These are phyloP conservation scores for Syzygium aqueum DNA, from an alignment of 345 rosid genomes.

Conservation along the genomic window DNA sequence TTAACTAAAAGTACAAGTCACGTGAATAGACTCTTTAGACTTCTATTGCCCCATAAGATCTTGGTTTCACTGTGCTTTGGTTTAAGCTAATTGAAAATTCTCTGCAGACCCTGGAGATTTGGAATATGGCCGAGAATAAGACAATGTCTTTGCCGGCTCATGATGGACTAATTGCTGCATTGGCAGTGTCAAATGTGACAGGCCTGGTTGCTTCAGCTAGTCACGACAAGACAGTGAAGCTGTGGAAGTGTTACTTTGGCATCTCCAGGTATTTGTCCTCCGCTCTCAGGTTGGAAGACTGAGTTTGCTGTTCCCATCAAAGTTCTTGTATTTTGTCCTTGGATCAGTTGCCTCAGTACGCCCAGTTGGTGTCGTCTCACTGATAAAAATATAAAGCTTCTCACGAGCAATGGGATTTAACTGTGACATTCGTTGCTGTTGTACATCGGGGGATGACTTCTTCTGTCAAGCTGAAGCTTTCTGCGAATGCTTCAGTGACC, in stretches of 20 bases:
- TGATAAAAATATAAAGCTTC: neutral
- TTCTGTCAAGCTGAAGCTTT: neutral
- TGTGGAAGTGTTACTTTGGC: slow-evolving; percentile 59
- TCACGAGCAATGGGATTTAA: neutral
- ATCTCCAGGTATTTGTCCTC: neutral
- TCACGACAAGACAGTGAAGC: slow-evolving; percentile 81
- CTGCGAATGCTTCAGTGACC: neutral
- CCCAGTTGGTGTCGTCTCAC: neutral
- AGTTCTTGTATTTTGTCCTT: neutral
- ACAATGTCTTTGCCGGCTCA: slow-evolving; percentile 74
- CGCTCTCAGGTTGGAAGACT: neutral
- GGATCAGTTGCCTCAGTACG: neutral
- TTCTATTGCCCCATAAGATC: neutral
- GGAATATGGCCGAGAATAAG: slow-evolving; percentile 87
- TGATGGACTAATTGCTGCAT: slow-evolving; percentile 63
- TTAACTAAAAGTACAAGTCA: neutral
- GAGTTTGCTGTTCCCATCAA: neutral
- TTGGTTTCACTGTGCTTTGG: neutral
- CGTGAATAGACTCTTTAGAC: neutral
- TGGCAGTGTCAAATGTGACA: slow-evolving; percentile 63
- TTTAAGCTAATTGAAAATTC: neutral
- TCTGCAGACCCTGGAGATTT: slow-evolving; percentile 82
- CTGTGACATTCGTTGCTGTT: neutral
- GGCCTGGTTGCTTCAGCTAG: slow-evolving; percentile 94
- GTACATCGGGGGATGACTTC: neutral